A percentile compares a stretch with the other conserved stretches of the same genome.
Conservation (phyloP, 2,329 filamentous ascomycete genomes). For the Botryotinia calthae region DNA sequence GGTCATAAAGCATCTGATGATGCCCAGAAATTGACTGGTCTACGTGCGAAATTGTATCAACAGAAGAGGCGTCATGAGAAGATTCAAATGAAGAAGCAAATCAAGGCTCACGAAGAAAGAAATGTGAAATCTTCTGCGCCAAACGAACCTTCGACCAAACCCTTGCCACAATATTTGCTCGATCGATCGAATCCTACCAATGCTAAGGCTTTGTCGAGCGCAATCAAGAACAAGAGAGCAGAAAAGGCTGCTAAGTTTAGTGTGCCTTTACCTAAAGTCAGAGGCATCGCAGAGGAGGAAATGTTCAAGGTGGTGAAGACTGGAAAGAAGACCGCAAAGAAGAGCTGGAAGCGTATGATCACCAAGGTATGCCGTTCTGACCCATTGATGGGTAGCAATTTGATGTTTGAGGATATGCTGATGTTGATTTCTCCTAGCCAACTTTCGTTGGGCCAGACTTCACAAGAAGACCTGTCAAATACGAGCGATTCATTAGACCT, state of each 20-base stretch:
- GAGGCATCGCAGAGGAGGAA: conserved; percentile 91
- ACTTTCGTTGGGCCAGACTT: conserved; percentile 85
- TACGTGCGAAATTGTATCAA: conserved; percentile 89
- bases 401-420: background rate
- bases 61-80: conserved; percentile 96
- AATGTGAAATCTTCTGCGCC: conserved; percentile 84
- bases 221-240: conserved; percentile 92
- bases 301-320: conserved; percentile 98
- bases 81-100: conserved; percentile 94
- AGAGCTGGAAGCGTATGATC: conserved; percentile 65
- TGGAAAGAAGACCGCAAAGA: conserved; percentile 86
- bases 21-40: conserved; percentile 88
- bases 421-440: conserved; percentile 42
- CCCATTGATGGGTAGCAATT: background rate
- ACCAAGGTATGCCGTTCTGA: conserved; percentile 45
- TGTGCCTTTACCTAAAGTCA: conserved; percentile 90
- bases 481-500: conserved; percentile 68
- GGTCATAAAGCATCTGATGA: conserved; percentile 84
- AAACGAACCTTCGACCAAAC: conserved; percentile 74
- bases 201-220: conserved; percentile 70
- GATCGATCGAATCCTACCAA: conserved; percentile 64
- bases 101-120: conserved; percentile 91
- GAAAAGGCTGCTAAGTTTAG: conserved; percentile 94
- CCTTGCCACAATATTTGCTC: conserved; percentile 88
- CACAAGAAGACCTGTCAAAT: conserved; percentile 77